Percentiles rank a stretch among this genome's conserved stretches.
Evolutionary conservation across 768 basidiomycete species (phyloP).

Genomic region (Nidula microcarpa): DNA sequence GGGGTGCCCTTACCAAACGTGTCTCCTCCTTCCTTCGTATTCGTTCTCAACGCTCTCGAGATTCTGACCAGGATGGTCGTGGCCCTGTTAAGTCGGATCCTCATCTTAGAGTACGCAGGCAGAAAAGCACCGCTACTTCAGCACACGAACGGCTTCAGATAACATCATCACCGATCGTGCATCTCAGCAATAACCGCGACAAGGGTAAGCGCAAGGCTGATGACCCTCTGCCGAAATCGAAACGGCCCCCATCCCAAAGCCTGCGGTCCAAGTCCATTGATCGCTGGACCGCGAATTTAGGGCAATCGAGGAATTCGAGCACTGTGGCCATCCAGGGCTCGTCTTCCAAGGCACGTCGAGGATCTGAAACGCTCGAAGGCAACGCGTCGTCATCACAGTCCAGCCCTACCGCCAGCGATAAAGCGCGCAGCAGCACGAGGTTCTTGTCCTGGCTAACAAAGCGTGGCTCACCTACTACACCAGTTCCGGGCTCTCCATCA

Average conservation of each 20-base stretch:
- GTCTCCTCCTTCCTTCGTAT: conserved; percentile 38
- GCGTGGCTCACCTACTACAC: neutral
- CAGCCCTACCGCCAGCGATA: conserved; percentile 11
- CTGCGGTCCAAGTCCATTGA: conserved; percentile 27
- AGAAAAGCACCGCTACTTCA: conserved; percentile 2
- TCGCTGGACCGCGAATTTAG: conserved; percentile 13
- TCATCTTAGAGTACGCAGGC: conserved; percentile 9
- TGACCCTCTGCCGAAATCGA: neutral
- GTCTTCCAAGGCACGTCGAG: conserved; percentile 6
- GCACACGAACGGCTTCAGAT: neutral
- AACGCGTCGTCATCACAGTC: conserved; percentile 7
- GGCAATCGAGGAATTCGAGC: conserved; percentile 5
- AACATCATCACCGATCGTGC: neutral
- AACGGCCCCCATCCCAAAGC: conserved; percentile 6
- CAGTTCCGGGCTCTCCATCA: neutral
- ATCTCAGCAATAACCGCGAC: conserved; percentile 3
- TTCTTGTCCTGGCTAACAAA: neutral
- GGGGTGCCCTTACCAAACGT: conserved; percentile 41
- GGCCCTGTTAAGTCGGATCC: conserved; percentile 19
- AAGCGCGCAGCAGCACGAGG: conserved; percentile 1
- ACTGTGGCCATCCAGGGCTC: conserved; percentile 11
- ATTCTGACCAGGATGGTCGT: conserved; percentile 4
- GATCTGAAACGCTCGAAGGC: conserved; percentile 6
- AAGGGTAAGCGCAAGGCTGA: conserved; percentile 23
- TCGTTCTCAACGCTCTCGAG: neutral